phyloP scores from a whole-genome alignment of 805 yeast genomes.

The Candida glaebosa region DNA sequence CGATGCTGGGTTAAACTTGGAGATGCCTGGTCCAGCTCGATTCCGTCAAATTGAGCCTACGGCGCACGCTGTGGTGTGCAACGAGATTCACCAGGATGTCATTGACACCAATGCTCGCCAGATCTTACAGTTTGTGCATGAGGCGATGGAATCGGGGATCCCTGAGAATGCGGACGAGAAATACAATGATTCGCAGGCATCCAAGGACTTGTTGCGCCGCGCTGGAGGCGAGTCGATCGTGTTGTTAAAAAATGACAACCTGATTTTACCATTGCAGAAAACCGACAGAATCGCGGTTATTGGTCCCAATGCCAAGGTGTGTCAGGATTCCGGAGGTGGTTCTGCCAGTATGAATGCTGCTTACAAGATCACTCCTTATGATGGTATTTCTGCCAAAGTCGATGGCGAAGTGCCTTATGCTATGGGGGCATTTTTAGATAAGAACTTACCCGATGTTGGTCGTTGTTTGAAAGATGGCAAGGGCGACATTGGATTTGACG shows the following conservation, averaged over 20 bases:
- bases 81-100: constrained; percentile 36
- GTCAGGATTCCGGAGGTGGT: constrained; percentile 60
- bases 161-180: constrained; percentile 32
- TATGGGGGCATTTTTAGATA: constrained; percentile 35
- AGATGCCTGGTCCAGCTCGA: constrained; percentile 63
- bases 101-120: constrained; percentile 48
- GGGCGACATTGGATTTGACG: constrained; percentile 21
- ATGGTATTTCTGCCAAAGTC: constrained; percentile 38
- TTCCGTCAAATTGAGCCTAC: constrained; percentile 41
- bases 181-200: constrained; percentile 45
- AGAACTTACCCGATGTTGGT: constrained; percentile 28
- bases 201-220: constrained; percentile 39
- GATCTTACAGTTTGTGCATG: constrained; percentile 47
- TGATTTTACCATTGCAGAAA: constrained; percentile 43
- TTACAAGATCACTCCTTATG: constrained; percentile 46
- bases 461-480: constrained; percentile 14
- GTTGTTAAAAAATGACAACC: constrained; percentile 50
- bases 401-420: constrained; percentile 17
- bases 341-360: constrained; percentile 52
- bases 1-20: constrained; percentile 57
- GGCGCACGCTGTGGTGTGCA: constrained; percentile 39
- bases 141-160: constrained; percentile 38
- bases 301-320: constrained; percentile 55
- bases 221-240: constrained; percentile 53
- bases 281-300: constrained; percentile 42